A percentile compares a stretch with the other conserved stretches of the same genome.
phyloP scores from a whole-genome alignment of 768 basidiomycete genomes.

The Podaxis rugospora region DNA sequence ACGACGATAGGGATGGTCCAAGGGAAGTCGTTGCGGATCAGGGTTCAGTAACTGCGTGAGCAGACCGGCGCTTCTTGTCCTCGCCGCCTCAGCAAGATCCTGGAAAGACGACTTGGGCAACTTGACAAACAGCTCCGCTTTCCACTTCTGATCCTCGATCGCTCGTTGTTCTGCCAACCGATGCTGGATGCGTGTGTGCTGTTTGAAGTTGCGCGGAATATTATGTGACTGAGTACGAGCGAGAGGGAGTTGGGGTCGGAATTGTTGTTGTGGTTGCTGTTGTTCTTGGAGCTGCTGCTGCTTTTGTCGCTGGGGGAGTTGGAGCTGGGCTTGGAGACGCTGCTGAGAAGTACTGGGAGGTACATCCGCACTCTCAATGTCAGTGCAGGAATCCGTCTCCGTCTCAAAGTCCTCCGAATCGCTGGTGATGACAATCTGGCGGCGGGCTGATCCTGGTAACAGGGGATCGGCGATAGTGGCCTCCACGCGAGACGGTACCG shows the following conservation, averaged over 20 bases:
- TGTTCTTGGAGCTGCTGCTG: conserved; percentile 3
- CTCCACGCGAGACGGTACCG: not conserved
- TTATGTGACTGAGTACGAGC: conserved; percentile 24
- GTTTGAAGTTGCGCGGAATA: conserved; percentile 16
- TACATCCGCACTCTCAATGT: not conserved
- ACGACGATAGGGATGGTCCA: conserved; percentile 53
- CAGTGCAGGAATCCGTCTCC: conserved; percentile 7
- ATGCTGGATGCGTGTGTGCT: conserved; percentile 11
- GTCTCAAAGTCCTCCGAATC: conserved; percentile 10
- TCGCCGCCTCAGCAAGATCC: conserved; percentile 34
- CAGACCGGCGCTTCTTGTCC: conserved; percentile 45
- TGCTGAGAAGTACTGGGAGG: not conserved
- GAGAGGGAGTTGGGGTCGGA: conserved; percentile 14
- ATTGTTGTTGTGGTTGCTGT: conserved; percentile 12
- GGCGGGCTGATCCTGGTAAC: conserved; percentile 1
- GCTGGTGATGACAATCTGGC: conserved; percentile 2
- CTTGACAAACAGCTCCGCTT: conserved; percentile 72
- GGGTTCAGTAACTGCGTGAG: conserved; percentile 72
- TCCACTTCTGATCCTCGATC: conserved; percentile 56
- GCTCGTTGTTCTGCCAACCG: conserved; percentile 30
- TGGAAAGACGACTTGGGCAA: conserved; percentile 64
- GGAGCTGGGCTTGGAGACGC: not conserved
- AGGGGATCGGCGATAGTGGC: conserved; percentile 6
- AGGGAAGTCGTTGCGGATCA: conserved; percentile 55
- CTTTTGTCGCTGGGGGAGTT: not conserved